Conservation (phyloP, 257 asterid genomes). For the Pogostemon cablin region DNA sequence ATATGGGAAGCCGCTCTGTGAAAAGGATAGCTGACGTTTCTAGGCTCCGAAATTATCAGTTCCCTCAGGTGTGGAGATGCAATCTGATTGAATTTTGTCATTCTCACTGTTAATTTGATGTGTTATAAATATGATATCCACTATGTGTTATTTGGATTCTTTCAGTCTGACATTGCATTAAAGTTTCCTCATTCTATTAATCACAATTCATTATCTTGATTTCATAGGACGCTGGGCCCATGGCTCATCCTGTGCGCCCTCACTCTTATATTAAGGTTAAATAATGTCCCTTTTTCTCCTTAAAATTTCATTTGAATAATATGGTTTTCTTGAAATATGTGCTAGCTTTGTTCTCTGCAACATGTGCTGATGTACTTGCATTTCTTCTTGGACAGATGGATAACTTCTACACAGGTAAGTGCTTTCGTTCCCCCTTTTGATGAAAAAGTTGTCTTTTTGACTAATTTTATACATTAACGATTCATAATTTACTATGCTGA, state of each 20-base stretch:
- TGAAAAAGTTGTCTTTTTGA: background rate
- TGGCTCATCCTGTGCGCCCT: conserved; percentile 94
- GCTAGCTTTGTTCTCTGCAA: conserved; percentile 8
- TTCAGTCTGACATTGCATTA: background rate
- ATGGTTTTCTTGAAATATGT: background rate
- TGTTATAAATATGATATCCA: background rate
- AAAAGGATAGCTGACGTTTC: conserved; percentile 83
- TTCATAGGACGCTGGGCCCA: conserved; percentile 85
- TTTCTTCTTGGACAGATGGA: conserved; percentile 66
- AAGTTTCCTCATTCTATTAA: conserved; percentile 2
- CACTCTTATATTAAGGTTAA: conserved; percentile 77
- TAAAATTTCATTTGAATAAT: conserved; percentile 10
- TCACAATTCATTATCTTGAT: conserved; percentile 25
- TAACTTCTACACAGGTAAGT: conserved; percentile 83
- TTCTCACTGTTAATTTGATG: conserved; percentile 2
- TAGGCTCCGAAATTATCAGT: conserved; percentile 66
- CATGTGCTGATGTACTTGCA: conserved; percentile 24
- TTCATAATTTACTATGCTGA: conserved; percentile 7
- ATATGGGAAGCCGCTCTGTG: conserved; percentile 85
- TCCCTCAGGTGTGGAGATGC: conserved; percentile 62
- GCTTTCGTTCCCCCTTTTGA: conserved; percentile 15
- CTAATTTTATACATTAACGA: conserved; percentile 16
- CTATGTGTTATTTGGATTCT: background rate
- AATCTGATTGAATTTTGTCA: conserved; percentile 6
- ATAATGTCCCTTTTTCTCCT: conserved; percentile 16